Percentiles rank a stretch among this genome's conserved stretches.
These are phyloP conservation scores for Aquilaria yunnanensis DNA, from an alignment of 345 rosid species.

Conservation along the genomic window DNA sequence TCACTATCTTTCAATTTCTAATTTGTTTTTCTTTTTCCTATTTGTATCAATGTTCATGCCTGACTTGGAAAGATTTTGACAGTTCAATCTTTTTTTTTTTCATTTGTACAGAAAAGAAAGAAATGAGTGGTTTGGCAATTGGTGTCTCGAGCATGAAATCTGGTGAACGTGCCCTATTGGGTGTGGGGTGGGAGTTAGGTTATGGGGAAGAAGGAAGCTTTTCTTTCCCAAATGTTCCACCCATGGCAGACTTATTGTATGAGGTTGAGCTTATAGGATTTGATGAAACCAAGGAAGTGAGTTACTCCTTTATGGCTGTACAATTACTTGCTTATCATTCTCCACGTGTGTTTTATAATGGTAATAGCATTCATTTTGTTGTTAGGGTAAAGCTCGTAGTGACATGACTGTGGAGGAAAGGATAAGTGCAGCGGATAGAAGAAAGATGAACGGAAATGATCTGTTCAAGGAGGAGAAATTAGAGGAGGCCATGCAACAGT, in stretches of 20 bases:
- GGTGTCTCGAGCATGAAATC: constrained; percentile 87
- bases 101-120: constrained; percentile 67
- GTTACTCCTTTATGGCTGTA: constrained; percentile 18
- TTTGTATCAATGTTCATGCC: not conserved
- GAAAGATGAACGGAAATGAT: constrained; percentile 91
- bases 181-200: constrained; percentile 87
- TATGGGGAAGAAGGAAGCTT: constrained; percentile 96
- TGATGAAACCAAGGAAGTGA: constrained; percentile 88
- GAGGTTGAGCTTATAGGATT: constrained; percentile 96
- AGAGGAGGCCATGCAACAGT: constrained; percentile 96
- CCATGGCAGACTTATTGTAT: constrained; percentile 80
- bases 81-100: not conserved
- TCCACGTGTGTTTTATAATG: too few species aligned
- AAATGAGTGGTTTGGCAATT: constrained; percentile 82
- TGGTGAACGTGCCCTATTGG: constrained; percentile 78
- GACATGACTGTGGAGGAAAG: constrained; percentile 99
- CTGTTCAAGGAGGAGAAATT: constrained; percentile 71
- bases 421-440: constrained; percentile 84
- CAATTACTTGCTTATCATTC: not conserved
- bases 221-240: constrained; percentile 94
- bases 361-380: not conserved
- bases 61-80: not conserved
- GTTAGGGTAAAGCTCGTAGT: constrained; percentile 82
- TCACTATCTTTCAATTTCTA: not conserved
- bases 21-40: not conserved